Conservation (phyloP, 305 asterid genomes). For the Salvia sclarea region DNA sequence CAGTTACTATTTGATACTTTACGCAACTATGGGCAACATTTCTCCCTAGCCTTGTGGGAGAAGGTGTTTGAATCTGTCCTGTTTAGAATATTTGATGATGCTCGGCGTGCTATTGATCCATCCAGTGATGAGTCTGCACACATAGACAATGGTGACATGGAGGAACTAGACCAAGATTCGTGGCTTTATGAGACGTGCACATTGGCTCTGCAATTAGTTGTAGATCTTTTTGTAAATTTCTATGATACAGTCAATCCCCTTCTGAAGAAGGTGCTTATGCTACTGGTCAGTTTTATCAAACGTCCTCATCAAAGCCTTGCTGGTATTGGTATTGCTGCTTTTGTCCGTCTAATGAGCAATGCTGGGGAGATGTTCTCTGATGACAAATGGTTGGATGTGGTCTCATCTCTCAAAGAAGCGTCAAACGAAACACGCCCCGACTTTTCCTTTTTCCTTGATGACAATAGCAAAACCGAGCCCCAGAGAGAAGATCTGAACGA, state of each 20-base stretch:
- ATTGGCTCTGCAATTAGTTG: conserved; percentile 93
- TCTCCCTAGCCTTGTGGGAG: conserved; percentile 93
- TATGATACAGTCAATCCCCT: conserved; percentile 94
- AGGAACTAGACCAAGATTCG: conserved; percentile 88
- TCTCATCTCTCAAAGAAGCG: conserved; percentile 81
- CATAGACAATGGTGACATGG: conserved; percentile 55
- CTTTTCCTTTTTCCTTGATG: conserved; percentile 76
- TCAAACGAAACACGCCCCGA: conserved; percentile 81
- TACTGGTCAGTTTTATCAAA: conserved; percentile 88
- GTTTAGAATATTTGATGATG: conserved; percentile 93
- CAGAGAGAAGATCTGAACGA: conserved; percentile 51
- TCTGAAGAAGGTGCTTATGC: conserved; percentile 72
- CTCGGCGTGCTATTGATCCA: conserved; percentile 89
- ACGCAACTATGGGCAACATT: conserved; percentile 93
- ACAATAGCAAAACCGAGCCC: conserved; percentile 47
- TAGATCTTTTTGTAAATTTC: conserved; percentile 95
- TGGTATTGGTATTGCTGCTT: conserved; percentile 97
- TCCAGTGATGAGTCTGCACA: conserved; percentile 61
- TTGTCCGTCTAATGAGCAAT: conserved; percentile 95
- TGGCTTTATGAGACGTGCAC: conserved; percentile 99
- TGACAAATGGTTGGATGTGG: conserved; percentile 95
- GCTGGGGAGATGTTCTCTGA: conserved; percentile 92
- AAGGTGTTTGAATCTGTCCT: conserved; percentile 97
- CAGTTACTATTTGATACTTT: conserved; percentile 93
- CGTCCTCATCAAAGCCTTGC: conserved; percentile 99